Conservation (phyloP, 2,329 filamentous ascomycete genomes). For the Fusarium guadeloupense region DNA sequence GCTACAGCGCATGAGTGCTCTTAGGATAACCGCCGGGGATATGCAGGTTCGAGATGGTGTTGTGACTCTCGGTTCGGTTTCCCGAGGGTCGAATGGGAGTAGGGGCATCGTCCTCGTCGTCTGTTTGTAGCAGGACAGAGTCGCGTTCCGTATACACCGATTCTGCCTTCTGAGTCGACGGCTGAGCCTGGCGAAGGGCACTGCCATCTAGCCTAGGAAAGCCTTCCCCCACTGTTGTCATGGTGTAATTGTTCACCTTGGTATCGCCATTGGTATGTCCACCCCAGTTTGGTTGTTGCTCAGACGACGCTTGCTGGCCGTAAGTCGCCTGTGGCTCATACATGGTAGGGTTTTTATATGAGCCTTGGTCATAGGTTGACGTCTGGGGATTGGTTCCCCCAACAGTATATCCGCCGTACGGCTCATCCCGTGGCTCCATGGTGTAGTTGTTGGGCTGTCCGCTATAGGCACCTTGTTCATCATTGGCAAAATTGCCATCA, state of each 20-base stretch:
- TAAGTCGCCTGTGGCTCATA: slow-evolving; percentile 7
- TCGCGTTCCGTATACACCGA: slow-evolving; percentile 36
- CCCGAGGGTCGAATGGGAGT: slow-evolving; percentile 40
- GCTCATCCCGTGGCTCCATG: slow-evolving; percentile 17
- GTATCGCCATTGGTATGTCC: slow-evolving; percentile 16
- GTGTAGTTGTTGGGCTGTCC: slow-evolving; percentile 14
- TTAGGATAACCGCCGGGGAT: slow-evolving; percentile 74
- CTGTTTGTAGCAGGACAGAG: slow-evolving; percentile 33
- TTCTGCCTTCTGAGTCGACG: slow-evolving; percentile 14
- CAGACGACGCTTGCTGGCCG: too few species aligned
- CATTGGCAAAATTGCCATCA: slow-evolving; percentile 5
- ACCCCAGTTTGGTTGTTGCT: slow-evolving; percentile 18
- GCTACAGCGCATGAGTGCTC: slow-evolving; percentile 51
- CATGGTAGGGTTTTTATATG: slow-evolving; percentile 11
- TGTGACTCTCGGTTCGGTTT: slow-evolving; percentile 54
- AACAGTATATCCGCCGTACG: slow-evolving; percentile 5
- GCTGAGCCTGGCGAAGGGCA: slow-evolving; percentile 3
- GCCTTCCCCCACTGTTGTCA: slow-evolving; percentile 34
- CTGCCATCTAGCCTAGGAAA: slow-evolving; percentile 38
- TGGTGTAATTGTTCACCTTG: slow-evolving; percentile 27
- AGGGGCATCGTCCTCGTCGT: slow-evolving; percentile 37
- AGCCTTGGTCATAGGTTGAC: slow-evolving; percentile 15
- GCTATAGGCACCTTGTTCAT: slow-evolving; percentile 9
- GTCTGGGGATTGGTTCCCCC: slow-evolving; percentile 8
- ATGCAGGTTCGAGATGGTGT: slow-evolving; percentile 71